These are phyloP conservation scores for Podospora anserina DNA, from an alignment of 495 filamentous ascomycete genomes.

Conservation along the genomic window DNA sequence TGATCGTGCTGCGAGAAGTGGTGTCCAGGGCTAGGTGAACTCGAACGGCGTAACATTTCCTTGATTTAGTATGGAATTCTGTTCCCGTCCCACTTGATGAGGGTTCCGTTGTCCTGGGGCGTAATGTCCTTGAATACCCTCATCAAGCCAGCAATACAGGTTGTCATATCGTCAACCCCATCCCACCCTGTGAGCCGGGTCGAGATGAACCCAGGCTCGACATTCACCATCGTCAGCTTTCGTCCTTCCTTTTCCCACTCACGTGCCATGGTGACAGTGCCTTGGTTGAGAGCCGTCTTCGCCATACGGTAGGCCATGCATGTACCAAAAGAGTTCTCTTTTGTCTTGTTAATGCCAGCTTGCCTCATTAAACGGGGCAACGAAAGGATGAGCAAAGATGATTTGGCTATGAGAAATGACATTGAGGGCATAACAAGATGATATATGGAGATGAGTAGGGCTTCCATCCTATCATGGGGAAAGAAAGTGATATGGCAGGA, in stretches of 20 bases:
- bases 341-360: background rate
- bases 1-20: background rate
- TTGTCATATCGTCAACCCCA: background rate
- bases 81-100: slow-evolving; percentile 2
- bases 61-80: background rate
- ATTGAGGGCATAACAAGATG: too few relatives aligned
- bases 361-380: too few relatives aligned
- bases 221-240: background rate
- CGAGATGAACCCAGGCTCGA: background rate
- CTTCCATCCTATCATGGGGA: too few relatives aligned
- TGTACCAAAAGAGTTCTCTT: background rate
- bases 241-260: slow-evolving; percentile 2
- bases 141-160: background rate
- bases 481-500: too few relatives aligned
- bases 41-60: background rate
- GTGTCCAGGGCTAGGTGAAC: background rate
- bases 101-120: background rate
- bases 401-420: too few relatives aligned
- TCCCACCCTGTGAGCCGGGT: background rate
- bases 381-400: too few relatives aligned
- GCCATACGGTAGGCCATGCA: slow-evolving; percentile 1
- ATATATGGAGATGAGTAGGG: too few relatives aligned
- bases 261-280: background rate
- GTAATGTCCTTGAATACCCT: background rate
- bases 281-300: slow-evolving; percentile 2